These are phyloP conservation scores for Tricholoma furcatifolium DNA, from an alignment of 768 basidiomycete species.

Conservation along the genomic window DNA sequence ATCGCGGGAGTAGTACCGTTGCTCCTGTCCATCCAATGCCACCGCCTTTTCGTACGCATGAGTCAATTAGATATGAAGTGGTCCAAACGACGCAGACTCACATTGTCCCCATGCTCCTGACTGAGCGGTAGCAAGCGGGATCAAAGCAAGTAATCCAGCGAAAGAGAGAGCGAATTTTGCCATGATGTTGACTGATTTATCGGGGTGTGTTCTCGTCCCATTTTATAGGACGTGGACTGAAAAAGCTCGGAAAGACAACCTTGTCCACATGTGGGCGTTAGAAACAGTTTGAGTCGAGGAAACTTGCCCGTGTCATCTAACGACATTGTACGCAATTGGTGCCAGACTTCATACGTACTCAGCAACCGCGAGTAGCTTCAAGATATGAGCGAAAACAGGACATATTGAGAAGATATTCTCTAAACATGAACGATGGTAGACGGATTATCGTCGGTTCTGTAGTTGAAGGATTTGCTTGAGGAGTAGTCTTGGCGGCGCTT, in stretches of 20 bases:
- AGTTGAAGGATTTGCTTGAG: background rate
- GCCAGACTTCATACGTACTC: background rate
- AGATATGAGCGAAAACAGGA: background rate
- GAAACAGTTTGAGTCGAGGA: too few relatives aligned
- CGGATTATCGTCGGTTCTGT: background rate
- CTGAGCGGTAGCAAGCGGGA: constrained; percentile 25
- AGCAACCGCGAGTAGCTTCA: too few relatives aligned
- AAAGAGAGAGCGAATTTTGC: constrained; percentile 25
- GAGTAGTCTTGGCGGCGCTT: background rate
- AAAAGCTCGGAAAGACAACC: constrained; percentile 14
- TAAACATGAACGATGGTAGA: background rate
- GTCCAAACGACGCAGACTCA: constrained; percentile 14
- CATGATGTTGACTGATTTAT: constrained; percentile 1
- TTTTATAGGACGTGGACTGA: constrained; percentile 12
- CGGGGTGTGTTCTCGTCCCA: background rate
- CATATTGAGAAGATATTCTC: background rate
- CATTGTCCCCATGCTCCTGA: constrained; percentile 34
- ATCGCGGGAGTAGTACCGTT: constrained; percentile 20
- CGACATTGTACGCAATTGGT: too few relatives aligned
- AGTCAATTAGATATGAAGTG: background rate
- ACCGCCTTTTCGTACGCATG: constrained; percentile 17
- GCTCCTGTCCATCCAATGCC: constrained; percentile 27
- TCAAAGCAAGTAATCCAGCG: constrained; percentile 23
- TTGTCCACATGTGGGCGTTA: constrained; percentile 6
- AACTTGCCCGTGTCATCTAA: too few relatives aligned